Evolutionary conservation across 2,329 filamentous ascomycete genomes (phyloP).

Genomic region (Rhynchosporium secalis): DNA sequence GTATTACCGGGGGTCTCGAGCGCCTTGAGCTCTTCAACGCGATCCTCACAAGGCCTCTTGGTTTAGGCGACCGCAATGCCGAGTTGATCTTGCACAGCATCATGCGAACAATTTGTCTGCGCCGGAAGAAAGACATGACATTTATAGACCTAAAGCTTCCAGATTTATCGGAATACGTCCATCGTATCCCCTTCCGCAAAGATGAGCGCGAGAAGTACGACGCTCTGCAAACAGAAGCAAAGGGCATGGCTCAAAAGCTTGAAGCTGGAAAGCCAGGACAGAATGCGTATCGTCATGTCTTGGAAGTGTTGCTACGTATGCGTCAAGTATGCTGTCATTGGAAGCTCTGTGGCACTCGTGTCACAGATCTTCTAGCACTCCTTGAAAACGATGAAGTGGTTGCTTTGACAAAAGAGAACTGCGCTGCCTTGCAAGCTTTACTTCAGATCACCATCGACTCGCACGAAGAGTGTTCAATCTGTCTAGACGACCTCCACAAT

Average conservation of each 20-base stretch:
- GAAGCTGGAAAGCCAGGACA: constrained; percentile 47
- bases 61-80: constrained; percentile 55
- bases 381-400: constrained; percentile 68
- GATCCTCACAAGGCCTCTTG: constrained; percentile 68
- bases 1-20: constrained; percentile 73
- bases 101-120: constrained; percentile 77
- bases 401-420: constrained; percentile 70
- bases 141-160: constrained; percentile 83
- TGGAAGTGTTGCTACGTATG: constrained; percentile 80
- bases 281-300: constrained; percentile 68
- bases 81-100: constrained; percentile 70
- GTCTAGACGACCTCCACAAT: constrained; percentile 68
- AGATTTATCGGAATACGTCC: constrained; percentile 73
- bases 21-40: constrained; percentile 72
- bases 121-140: constrained; percentile 83
- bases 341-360: constrained; percentile 73
- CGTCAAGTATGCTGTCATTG: constrained; percentile 89
- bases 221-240: constrained; percentile 71
- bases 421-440: constrained; percentile 69
- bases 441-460: constrained; percentile 75
- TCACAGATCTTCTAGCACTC: constrained; percentile 69
- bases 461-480: constrained; percentile 81
- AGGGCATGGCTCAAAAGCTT: constrained; percentile 66
- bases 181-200: constrained; percentile 69
- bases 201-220: constrained; percentile 79